Base-by-base conservation (phyloP, 2,329 filamentous ascomycete species). In the Colletotrichum lindemuthianum region DNA sequence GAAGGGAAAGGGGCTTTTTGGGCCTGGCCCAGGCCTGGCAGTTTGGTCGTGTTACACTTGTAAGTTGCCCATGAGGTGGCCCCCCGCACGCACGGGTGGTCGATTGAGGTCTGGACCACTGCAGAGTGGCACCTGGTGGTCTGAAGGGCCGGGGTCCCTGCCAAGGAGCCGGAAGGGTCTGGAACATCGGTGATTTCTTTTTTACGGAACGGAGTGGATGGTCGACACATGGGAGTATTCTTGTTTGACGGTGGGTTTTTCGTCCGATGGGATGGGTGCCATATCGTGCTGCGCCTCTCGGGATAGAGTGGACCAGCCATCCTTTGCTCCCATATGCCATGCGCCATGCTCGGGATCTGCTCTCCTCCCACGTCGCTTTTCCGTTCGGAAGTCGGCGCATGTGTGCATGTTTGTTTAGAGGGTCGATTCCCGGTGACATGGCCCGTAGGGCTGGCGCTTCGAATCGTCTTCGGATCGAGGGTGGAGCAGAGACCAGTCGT, bases 81-180 rank as follows among this genome's bases (percentile, higher is more conserved):
- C 15, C 44, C 61, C 58, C 61, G 51, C 61, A 59, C 43, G 55
- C 48, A 51, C 40, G 40, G n/a, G 51, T 55, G 61, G 61, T 65
- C 58, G 50, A 65, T 65, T 48, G 58, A n/a, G 58, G 61, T 65
- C 61, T 56, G 45, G 61, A 56, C 58, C 61, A 59, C 58, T 32
- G 40, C 61, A 51, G n/a, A 33, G 44, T 65, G 58, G 61, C 36
- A 40, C 47, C 41, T 34, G 16, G 47, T 61, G 58, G 58, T 56
- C 51, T 65, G 61, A 61, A 52, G 47, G 40, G 41, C 61, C 40
- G 61, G 61, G 61, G 50, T 52, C 58, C 51, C 51, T 65, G 61
- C 51, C 51, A 56, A 61, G 57, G 32, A 36, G 58, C 61, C 61
- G 50, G 56, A 61, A 47, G 37, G 61, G 58, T 51, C 61, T 61